These are phyloP conservation scores for Mycena albidolilacea DNA, from an alignment of 768 basidiomycete genomes.

Conservation along the genomic window DNA sequence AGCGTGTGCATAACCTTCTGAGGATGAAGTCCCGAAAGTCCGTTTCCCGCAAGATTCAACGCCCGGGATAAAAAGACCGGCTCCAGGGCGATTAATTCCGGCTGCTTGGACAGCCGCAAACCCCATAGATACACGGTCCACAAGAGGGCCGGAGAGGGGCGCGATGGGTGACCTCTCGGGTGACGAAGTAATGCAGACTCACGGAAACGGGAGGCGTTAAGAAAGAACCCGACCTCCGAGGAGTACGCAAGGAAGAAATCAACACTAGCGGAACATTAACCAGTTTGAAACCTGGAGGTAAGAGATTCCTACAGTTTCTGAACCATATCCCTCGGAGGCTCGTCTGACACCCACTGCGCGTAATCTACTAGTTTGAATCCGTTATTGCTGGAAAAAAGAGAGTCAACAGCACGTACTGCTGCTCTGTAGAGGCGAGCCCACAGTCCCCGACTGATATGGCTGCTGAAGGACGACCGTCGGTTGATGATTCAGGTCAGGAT, in stretches of 20 bases:
- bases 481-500: slow-evolving; percentile 44
- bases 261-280: slow-evolving; percentile 42
- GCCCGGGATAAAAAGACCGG: slow-evolving; percentile 58
- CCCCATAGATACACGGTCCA: slow-evolving; percentile 57
- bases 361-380: neutral
- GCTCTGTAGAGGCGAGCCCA: neutral
- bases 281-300: neutral
- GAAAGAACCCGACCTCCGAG: slow-evolving; percentile 70
- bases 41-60: slow-evolving; percentile 54
- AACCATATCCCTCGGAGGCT: slow-evolving; percentile 19
- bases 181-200: slow-evolving; percentile 51
- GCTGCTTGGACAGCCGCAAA: slow-evolving; percentile 47
- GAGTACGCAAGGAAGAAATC: slow-evolving; percentile 63
- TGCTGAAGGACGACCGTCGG: neutral
- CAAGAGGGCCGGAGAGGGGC: slow-evolving; percentile 57
- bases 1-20: slow-evolving; percentile 60
- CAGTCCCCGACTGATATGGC: neutral
- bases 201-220: slow-evolving; percentile 64
- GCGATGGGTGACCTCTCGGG: slow-evolving; percentile 50
- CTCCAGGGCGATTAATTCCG: slow-evolving; percentile 48
- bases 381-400: neutral
- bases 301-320: slow-evolving; percentile 48
- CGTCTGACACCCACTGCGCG: neutral
- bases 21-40: slow-evolving; percentile 57
- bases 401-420: too few species aligned